These are phyloP conservation scores for Calocybe cyanea DNA, from an alignment of 768 basidiomycete genomes.

Conservation along the genomic window DNA sequence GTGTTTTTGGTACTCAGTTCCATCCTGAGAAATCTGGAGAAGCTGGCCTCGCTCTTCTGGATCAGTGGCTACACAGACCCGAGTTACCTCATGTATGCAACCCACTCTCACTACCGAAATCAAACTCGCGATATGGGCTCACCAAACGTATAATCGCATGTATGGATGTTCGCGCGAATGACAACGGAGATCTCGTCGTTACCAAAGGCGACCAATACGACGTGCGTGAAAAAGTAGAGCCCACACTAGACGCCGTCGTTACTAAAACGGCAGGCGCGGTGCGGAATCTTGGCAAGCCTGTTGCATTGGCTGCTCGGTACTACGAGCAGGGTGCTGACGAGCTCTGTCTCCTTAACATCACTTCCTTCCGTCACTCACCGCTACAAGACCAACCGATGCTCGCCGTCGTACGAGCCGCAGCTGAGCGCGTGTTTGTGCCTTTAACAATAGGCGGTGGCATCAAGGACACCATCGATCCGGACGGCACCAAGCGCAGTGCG, in stretches of 20 bases:
- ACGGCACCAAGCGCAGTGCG: constrained; percentile 82
- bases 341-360: constrained; percentile 97
- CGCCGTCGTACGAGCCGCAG: constrained; percentile 86
- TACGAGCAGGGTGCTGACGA: constrained; percentile 91
- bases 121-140: constrained; percentile 56
- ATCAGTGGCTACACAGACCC: constrained; percentile 71
- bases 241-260: constrained; percentile 21
- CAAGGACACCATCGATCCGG: constrained; percentile 93
- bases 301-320: constrained; percentile 84
- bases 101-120: constrained; percentile 33
- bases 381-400: constrained; percentile 98
- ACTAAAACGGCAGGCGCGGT: constrained; percentile 68
- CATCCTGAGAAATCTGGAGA: constrained; percentile 97
- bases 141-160: constrained; percentile 96
- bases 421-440: constrained; percentile 91
- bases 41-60: constrained; percentile 78
- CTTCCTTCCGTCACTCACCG: constrained; percentile 96
- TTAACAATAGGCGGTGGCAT: constrained; percentile 98
- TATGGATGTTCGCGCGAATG: constrained; percentile 96
- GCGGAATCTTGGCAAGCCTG: constrained; percentile 96
- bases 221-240: constrained; percentile 75
- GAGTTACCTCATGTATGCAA: constrained; percentile 33
- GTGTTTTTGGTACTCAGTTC: constrained; percentile 92
- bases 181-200: constrained; percentile 93
- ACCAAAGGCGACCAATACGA: constrained; percentile 99